Percentiles rank a stretch among this genome's conserved stretches.
phyloP scores from a whole-genome alignment of 2,329 filamentous ascomycete species.

The Colletotrichum sidae region DNA sequence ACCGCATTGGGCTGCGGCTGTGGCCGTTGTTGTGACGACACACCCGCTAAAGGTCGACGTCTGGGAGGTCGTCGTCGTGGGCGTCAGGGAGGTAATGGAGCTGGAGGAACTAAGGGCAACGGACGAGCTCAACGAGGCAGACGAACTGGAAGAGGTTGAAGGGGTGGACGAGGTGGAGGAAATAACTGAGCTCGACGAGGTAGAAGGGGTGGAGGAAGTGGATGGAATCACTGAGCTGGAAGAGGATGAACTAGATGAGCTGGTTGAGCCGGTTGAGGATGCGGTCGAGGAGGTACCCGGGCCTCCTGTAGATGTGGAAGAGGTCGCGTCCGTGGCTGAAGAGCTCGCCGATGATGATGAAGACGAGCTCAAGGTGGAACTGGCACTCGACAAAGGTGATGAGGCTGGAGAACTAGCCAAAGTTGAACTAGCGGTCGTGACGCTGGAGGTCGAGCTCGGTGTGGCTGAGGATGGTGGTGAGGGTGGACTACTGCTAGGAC shows the following conservation, averaged over 20 bases:
- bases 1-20: not conserved
- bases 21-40: not conserved
- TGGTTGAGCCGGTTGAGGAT: not conserved
- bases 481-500: not conserved
- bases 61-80: not conserved
- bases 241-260: not conserved
- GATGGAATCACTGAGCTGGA: not conserved
- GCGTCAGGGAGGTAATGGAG: not conserved
- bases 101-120: not conserved
- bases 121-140: no score
- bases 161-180: not conserved
- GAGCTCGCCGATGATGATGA: not conserved
- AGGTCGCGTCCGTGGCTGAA: not conserved
- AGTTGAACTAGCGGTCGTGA: not conserved
- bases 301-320: not conserved
- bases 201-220: not conserved
- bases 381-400: not conserved
- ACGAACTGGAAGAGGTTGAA: no score
- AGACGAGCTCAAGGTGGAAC: not conserved
- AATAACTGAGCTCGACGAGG: not conserved
- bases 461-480: no score
- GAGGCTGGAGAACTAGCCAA: not conserved
- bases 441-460: not conserved
- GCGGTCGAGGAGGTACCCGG: not conserved
- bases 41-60: not conserved